Percentiles rank a stretch among this genome's conserved stretches.
phyloP scores from a whole-genome alignment of 2,329 filamentous ascomycete species.

The Dryadomyces sulphureus region DNA sequence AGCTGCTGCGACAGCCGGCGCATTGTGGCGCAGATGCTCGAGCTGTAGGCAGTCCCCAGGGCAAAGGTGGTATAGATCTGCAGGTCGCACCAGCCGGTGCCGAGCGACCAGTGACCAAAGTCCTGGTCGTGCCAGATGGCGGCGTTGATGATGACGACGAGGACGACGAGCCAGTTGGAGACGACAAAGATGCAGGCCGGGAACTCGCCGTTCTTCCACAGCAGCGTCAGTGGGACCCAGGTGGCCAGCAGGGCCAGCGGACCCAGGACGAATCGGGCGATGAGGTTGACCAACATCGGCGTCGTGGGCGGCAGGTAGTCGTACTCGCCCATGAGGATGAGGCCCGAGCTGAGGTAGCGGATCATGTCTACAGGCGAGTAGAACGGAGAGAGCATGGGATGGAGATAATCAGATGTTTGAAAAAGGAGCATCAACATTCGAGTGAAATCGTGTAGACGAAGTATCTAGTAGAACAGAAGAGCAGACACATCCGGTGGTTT shows the following conservation, averaged over 20 bases:
- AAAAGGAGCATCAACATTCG: neutral
- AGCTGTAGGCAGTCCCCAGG: conserved; percentile 28
- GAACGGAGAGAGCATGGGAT: neutral
- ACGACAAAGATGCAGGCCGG: conserved; percentile 34
- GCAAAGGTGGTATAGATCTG: conserved; percentile 23
- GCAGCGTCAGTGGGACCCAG: conserved; percentile 34
- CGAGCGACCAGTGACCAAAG: conserved; percentile 33
- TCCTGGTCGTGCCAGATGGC: conserved; percentile 39
- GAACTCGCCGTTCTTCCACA: conserved; percentile 38
- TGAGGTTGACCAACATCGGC: conserved; percentile 26
- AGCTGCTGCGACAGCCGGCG: conserved; percentile 37
- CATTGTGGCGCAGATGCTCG: conserved; percentile 40
- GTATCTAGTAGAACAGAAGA: too few relatives aligned
- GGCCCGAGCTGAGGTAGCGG: conserved; percentile 2
- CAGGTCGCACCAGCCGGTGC: conserved; percentile 38
- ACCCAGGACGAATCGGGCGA: conserved; percentile 32
- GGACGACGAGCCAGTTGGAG: conserved; percentile 30
- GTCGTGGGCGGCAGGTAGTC: conserved; percentile 2
- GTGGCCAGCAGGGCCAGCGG: conserved; percentile 29
- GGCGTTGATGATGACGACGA: conserved; percentile 32
- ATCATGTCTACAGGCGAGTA: neutral
- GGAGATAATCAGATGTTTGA: neutral
- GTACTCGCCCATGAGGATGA: conserved; percentile 6
- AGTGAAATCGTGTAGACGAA: too few relatives aligned
- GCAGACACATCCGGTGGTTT: too few relatives aligned